Evolutionary conservation across 148 eudicot genomes (phyloP), one percentile per base, ranked within the genome.

Genomic region (Cornus suecica): DNA sequence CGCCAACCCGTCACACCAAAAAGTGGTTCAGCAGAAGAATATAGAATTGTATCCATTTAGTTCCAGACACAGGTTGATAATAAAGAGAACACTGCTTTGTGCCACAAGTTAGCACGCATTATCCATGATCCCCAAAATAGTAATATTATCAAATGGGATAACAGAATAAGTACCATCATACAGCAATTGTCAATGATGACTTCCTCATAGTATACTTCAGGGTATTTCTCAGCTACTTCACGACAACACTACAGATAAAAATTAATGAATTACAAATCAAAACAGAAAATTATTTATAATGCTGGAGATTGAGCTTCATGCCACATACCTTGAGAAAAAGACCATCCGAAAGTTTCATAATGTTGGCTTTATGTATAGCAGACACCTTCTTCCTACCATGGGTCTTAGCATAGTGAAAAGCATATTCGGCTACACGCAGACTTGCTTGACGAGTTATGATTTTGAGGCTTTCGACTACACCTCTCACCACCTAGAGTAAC

Each of bases 361-460:
- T 58, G 62, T 58, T 58, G n/a, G 62, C 62, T 58, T 58, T 58
- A 20, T 58, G 62, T 58, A 58, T 58, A 20, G 62, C 62, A 22
- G 62, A 58, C 62, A 58, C 62, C 62, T 58, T 58, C 62, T 58
- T 24, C 62, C 62, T 58, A 22, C 62, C 62, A 58, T 58, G 23
- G 62, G 62, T 58, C 62, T 58, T 58, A 18, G 62, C 62, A 58
- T 58, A 58, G 62, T 58, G 62, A 58, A 58, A 58, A 58, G 62
- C 62, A n/a, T 58, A 58, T 58, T 58, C 62, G 22, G 62, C 62
- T 58, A 58, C 62, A 24, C 62, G 5, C 5, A n/a, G 8, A 58
- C 62, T 58, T n/a, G 62, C 62, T 22, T 58, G 62, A 58, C 62
- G 62, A 58, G 62, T 58, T 20, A 58, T 58, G 24, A 58, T 58